These are phyloP conservation scores for Sorghum bicolor DNA, from an alignment of 176 grass and related monocot species.

Conservation along the genomic window Sorghum_bicolor_NCBIv3 NC_012870.2:72729001-72729500, in stretches of 20 bases:
- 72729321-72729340: constrained; percentile 7
- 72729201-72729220: background rate
- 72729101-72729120: background rate
- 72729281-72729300: background rate
- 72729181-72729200: background rate
- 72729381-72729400: background rate
- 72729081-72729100: background rate
- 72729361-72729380: background rate
- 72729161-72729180: background rate
- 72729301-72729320: constrained; percentile 36
- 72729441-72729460: background rate
- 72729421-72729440: constrained; percentile 18
- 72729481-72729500: background rate
- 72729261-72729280: background rate
- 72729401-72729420: background rate
- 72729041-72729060: no score
- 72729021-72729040: background rate
- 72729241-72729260: background rate
- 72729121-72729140: background rate
- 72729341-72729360: constrained; percentile 2
- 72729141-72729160: background rate
- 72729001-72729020: background rate
- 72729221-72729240: background rate
- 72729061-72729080: background rate
- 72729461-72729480: background rate